Evolutionary conservation across 1,139 yeast species (phyloP).

Genomic region (Sugiyamaella sp.): DNA sequence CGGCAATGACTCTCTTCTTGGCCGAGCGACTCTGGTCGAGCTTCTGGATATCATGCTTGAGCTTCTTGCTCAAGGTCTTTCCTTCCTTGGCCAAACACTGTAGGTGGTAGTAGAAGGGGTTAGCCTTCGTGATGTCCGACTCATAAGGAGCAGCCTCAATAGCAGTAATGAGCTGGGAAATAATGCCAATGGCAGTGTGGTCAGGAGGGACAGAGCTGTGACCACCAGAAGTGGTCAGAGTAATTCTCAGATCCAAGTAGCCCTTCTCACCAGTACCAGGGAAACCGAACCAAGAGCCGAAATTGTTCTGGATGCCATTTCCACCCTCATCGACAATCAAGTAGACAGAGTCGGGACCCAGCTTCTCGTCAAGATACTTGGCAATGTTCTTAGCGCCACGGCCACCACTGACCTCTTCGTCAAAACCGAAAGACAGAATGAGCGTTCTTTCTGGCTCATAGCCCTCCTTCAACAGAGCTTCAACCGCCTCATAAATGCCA

Average conservation of each 20-base stretch:
- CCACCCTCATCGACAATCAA: conserved; percentile 63
- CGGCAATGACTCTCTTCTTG: conserved; percentile 29
- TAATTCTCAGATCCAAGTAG: conserved; percentile 54
- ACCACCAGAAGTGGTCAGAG: conserved; percentile 65
- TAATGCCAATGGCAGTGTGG: conserved; percentile 72
- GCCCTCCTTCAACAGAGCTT: conserved; percentile 51
- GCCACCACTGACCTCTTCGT: conserved; percentile 67
- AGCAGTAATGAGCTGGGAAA: conserved; percentile 54
- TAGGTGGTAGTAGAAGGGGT: conserved; percentile 53
- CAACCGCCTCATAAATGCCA: conserved; percentile 61
- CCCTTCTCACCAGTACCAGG: conserved; percentile 76
- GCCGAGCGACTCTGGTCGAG: conserved; percentile 28
- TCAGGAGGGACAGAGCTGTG: conserved; percentile 73
- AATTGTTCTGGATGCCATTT: conserved; percentile 47
- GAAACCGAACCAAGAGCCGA: conserved; percentile 49
- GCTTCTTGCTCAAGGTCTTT: conserved; percentile 22
- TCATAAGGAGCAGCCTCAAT: conserved; percentile 58
- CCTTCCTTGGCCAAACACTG: conserved; percentile 42
- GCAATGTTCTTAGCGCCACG: conserved; percentile 58
- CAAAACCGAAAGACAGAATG: conserved; percentile 65
- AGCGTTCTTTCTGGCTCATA: conserved; percentile 60
- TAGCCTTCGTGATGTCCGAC: conserved; percentile 49
- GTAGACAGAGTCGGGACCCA: conserved; percentile 59
- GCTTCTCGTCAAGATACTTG: conserved; percentile 50
- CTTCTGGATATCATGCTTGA: conserved; percentile 29